Conservation (phyloP, 768 basidiomycete species). For the Porphyrellus cyaneotinctus region DNA sequence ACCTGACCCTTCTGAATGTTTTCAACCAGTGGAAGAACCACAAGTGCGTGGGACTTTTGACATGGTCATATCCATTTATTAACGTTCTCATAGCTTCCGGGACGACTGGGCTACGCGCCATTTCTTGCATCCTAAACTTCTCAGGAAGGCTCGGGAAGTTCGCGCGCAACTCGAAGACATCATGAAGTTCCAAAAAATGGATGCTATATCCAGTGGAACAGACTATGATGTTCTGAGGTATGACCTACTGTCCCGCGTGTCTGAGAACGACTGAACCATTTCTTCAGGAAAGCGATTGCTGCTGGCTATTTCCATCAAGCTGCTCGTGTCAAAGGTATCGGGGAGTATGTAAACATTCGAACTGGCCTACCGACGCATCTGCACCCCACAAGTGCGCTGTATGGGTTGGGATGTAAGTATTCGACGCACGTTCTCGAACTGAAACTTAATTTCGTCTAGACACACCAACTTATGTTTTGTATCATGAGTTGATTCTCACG, state of each 20-base stretch:
- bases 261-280: neutral
- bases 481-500: constrained; percentile 93
- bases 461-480: constrained; percentile 94
- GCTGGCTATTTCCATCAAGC: constrained; percentile 99
- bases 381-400: constrained; percentile 94
- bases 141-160: constrained; percentile 94
- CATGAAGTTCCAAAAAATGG: constrained; percentile 99
- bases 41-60: constrained; percentile 50
- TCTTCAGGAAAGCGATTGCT: constrained; percentile 84
- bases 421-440: neutral
- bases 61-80: neutral
- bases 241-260: constrained; percentile 12
- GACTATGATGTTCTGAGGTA: constrained; percentile 89
- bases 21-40: constrained; percentile 99
- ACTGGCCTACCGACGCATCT: constrained; percentile 93
- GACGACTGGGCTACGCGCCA: constrained; percentile 96
- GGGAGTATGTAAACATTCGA: constrained; percentile 96
- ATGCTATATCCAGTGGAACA: constrained; percentile 83
- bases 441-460: constrained; percentile 42
- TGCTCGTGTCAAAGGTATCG: constrained; percentile 96
- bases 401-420: constrained; percentile 87
- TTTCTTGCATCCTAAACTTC: constrained; percentile 93
- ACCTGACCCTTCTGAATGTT: constrained; percentile 91
- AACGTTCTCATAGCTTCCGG: constrained; percentile 54
- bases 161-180: constrained; percentile 95